Evolutionary conservation across 1,284 basidiomycete species (phyloP).

Genomic region (Ganoderma sinense): DNA sequence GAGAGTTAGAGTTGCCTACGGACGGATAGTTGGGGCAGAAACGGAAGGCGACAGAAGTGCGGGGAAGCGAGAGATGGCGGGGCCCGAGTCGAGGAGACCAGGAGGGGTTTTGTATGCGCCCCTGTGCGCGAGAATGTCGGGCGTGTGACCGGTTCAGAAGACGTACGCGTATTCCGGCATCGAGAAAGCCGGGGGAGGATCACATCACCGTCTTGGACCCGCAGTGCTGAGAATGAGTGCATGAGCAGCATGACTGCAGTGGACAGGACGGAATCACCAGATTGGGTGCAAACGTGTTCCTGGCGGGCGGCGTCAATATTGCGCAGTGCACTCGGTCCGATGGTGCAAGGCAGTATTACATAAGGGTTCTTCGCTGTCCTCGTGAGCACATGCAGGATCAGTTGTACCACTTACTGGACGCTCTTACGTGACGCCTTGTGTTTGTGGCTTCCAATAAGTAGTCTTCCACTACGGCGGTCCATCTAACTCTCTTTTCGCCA

Average conservation of each 20-base stretch:
- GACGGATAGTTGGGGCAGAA: neutral
- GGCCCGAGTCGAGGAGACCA: neutral
- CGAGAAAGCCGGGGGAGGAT: slow-evolving; percentile 22
- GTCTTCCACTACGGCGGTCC: too few relatives aligned
- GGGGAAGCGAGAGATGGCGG: slow-evolving; percentile 6
- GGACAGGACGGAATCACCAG: neutral
- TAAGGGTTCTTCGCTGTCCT: neutral
- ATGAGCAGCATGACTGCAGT: neutral
- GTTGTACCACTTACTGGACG: too few relatives aligned
- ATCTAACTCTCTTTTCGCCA: too few relatives aligned
- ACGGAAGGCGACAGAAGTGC: neutral
- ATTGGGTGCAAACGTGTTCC: neutral
- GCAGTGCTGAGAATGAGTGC: slow-evolving; percentile 7
- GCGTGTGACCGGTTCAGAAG: slow-evolving; percentile 8
- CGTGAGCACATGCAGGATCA: neutral
- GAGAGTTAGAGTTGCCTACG: slow-evolving; percentile 6
- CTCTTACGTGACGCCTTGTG: too few relatives aligned
- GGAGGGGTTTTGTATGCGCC: slow-evolving; percentile 21
- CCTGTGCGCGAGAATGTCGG: neutral
- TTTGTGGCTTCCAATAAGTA: too few relatives aligned
- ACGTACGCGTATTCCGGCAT: slow-evolving; percentile 22
- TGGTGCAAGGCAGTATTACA: too few relatives aligned
- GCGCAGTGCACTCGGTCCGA: neutral
- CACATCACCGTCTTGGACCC: neutral
- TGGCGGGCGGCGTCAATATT: neutral